These are phyloP conservation scores for Lasiosphaeris hirsuta DNA, from an alignment of 495 filamentous ascomycete genomes.

Conservation along the genomic window DNA sequence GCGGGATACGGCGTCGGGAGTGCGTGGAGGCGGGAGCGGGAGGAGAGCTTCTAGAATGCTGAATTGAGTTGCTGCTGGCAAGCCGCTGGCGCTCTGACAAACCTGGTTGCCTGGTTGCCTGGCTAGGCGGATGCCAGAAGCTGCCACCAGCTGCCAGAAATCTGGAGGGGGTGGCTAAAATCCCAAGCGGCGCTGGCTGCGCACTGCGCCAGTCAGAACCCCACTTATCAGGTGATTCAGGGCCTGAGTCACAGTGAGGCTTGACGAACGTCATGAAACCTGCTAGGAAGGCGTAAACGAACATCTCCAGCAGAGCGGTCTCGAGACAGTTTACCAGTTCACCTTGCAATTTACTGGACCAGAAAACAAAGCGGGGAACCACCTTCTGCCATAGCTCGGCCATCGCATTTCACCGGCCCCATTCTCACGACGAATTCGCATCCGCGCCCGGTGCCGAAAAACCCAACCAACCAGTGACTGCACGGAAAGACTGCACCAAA, in stretches of 20 bases:
- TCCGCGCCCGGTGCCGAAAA: not conserved
- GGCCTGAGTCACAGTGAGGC: conserved; percentile 29
- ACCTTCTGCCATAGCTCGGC: not conserved
- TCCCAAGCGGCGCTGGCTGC: not conserved
- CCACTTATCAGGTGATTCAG: conserved; percentile 33
- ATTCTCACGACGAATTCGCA: not conserved
- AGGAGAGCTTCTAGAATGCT: no score
- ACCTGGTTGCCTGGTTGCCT: no score
- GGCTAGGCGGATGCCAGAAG: no score
- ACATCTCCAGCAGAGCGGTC: not conserved
- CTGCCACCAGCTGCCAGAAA: conserved; percentile 17
- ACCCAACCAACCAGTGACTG: not conserved
- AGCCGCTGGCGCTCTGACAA: not conserved
- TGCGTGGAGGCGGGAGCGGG: no score
- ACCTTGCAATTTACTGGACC: not conserved
- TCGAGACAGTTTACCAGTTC: not conserved
- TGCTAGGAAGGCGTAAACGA: conserved; percentile 1
- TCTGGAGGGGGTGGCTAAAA: not conserved
- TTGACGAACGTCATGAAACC: conserved; percentile 28
- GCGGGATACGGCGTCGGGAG: no score
- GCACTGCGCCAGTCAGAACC: not conserved
- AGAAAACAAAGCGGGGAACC: not conserved
- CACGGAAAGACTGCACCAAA: conserved; percentile 6
- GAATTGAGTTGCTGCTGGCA: not conserved
- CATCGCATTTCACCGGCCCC: not conserved